phyloP scores from a whole-genome alignment of 192 early-diverging fungal species.

The Irineochytrium annulatum region DNA sequence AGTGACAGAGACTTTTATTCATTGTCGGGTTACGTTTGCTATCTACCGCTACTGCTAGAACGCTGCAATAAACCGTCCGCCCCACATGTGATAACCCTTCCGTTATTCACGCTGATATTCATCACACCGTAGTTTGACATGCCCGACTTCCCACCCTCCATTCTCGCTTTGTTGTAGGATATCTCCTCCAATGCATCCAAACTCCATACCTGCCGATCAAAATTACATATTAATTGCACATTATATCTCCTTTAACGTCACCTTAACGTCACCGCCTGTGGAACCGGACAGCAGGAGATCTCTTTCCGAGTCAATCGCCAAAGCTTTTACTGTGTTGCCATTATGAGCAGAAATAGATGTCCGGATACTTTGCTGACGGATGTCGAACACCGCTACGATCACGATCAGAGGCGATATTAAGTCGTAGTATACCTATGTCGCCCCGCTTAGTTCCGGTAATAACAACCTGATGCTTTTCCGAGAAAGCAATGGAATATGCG shows the following conservation, averaged over 20 bases:
- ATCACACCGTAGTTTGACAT: constrained; percentile 62
- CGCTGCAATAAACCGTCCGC: constrained; percentile 45
- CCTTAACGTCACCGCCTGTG: constrained; percentile 65
- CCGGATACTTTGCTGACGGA: constrained; percentile 58
- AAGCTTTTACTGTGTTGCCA: constrained; percentile 53
- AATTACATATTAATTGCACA: too few species aligned
- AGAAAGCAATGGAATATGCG: constrained; percentile 63
- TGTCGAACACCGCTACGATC: constrained; percentile 64
- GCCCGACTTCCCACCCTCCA: too few species aligned
- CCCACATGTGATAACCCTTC: constrained; percentile 56
- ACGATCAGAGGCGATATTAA: not conserved
- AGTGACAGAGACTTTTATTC: not conserved
- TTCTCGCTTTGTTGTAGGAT: too few species aligned
- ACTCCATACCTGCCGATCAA: too few species aligned
- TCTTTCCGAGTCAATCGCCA: constrained; percentile 58
- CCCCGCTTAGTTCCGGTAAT: constrained; percentile 73
- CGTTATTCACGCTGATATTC: constrained; percentile 51
- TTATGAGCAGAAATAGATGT: constrained; percentile 69
- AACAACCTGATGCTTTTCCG: constrained; percentile 53
- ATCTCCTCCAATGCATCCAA: too few species aligned
- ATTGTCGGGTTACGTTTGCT: not conserved
- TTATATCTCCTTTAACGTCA: too few species aligned
- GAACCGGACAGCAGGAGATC: constrained; percentile 63
- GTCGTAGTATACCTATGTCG: constrained; percentile 59
- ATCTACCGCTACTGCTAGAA: too few species aligned